These are phyloP conservation scores for Cladorrhinum sp. DNA, from an alignment of 2,329 filamentous ascomycete species.

Conservation along the genomic window DNA sequence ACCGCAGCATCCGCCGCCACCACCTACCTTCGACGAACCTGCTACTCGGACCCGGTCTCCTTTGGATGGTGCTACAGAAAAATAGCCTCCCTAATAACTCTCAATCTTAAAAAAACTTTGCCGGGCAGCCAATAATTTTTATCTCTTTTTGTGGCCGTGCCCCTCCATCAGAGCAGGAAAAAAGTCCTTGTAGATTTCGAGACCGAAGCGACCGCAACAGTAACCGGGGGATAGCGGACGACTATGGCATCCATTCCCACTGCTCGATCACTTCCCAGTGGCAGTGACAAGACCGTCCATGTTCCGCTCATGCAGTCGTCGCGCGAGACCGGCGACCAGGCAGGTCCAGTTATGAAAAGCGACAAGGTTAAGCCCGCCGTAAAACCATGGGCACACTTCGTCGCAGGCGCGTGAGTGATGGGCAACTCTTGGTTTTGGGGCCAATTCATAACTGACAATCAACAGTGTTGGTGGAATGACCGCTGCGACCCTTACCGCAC, in stretches of 20 bases:
- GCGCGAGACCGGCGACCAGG: slow-evolving; percentile 55
- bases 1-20: not conserved
- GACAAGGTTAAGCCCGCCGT: slow-evolving; percentile 51
- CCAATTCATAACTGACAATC: slow-evolving; percentile 5
- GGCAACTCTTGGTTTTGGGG: not conserved
- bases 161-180: not conserved
- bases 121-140: not conserved
- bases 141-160: not conserved
- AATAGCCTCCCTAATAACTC: not conserved
- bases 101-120: not conserved
- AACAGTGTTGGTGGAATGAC: slow-evolving; percentile 82
- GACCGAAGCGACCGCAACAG: not conserved
- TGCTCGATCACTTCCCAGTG: slow-evolving; percentile 21
- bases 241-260: slow-evolving; percentile 24
- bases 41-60: not conserved
- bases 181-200: not conserved
- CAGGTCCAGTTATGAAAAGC: slow-evolving; percentile 25
- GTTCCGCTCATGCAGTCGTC: slow-evolving; percentile 52
- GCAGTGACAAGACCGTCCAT: slow-evolving; percentile 13
- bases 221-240: not conserved
- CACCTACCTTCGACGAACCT: not conserved
- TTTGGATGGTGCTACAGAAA: not conserved
- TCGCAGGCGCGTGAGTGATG: slow-evolving; percentile 75
- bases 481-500: slow-evolving; percentile 85
- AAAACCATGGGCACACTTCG: slow-evolving; percentile 88